Conservation (phyloP, 1,284 basidiomycete genomes). For the Ustilago tritici region DNA sequence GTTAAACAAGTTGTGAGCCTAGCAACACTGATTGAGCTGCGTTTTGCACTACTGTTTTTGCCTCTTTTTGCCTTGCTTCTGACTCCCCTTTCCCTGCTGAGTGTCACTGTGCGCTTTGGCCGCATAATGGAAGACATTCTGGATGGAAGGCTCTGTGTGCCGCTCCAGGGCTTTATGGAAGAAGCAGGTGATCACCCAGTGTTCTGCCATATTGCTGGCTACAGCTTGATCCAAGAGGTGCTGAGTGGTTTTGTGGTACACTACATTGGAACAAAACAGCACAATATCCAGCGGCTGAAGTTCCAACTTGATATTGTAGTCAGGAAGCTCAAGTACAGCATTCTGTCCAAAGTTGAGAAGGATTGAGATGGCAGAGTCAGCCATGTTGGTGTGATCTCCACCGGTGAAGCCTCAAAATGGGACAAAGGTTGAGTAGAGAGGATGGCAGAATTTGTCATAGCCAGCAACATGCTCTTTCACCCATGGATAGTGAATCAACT, state of each 20-base stretch:
- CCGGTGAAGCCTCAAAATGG: conserved; percentile 4
- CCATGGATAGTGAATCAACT: background rate
- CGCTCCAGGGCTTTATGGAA: no score
- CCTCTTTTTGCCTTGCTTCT: no score
- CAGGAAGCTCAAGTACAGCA: background rate
- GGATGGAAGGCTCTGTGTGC: no score
- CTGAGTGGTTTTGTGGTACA: background rate
- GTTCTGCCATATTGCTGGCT: no score
- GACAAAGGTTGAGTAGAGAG: conserved; percentile 4
- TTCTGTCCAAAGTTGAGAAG: conserved; percentile 1
- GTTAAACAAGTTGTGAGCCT: no score
- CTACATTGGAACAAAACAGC: background rate
- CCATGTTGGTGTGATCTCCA: background rate
- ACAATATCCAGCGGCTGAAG: conserved; percentile 10
- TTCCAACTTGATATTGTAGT: background rate
- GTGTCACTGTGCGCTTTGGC: no score
- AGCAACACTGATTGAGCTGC: no score
- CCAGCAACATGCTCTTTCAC: background rate
- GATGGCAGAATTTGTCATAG: background rate
- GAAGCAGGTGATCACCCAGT: no score
- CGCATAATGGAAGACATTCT: no score
- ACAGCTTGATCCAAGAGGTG: no score
- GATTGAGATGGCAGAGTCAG: conserved; percentile 1
- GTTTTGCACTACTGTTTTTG: no score
- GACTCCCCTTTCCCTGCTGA: no score